Evolutionary conservation across 2,329 filamentous ascomycete genomes (phyloP).

Genomic region (Neopestalotiopsis sp.): DNA sequence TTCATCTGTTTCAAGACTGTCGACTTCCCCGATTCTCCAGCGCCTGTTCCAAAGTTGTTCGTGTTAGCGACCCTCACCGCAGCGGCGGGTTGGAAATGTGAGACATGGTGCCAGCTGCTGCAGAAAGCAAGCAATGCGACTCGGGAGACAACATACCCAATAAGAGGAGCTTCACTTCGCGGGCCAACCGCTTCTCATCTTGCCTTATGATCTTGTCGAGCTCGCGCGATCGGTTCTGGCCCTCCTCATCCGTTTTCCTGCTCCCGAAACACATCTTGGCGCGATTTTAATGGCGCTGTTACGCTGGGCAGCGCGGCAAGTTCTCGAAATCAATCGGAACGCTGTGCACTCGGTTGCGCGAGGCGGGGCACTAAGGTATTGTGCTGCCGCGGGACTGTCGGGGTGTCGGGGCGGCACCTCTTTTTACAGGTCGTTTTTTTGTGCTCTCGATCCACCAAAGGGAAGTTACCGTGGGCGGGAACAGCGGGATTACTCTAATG

Average conservation of each 20-base stretch:
- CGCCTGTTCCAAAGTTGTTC: conserved; percentile 61
- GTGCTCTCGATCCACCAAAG: background rate
- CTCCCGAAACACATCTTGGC: conserved; percentile 67
- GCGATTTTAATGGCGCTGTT: background rate
- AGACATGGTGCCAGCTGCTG: conserved; percentile 13
- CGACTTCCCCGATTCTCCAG: conserved; percentile 94
- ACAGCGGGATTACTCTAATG: background rate
- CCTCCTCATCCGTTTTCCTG: conserved; percentile 54
- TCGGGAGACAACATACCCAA: conserved; percentile 67
- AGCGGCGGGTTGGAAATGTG: background rate
- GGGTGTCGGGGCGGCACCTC: background rate
- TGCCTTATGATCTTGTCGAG: conserved; percentile 85
- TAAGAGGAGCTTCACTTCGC: conserved; percentile 91
- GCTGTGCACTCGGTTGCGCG: background rate
- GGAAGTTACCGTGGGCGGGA: background rate
- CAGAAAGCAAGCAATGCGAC: conserved; percentile 1
- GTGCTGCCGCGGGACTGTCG: background rate
- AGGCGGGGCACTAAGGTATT: background rate
- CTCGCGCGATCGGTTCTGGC: conserved; percentile 66
- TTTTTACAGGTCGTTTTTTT: conserved; percentile 1
- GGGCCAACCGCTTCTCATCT: conserved; percentile 85
- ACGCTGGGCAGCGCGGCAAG: background rate
- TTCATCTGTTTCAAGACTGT: conserved; percentile 99
- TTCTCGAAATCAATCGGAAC: background rate
- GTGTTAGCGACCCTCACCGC: conserved; percentile 19